Evolutionary conservation across 495 filamentous ascomycete genomes (phyloP), one percentile per base, ranked within the genome.

Genomic region (Penicillium goetzii): DNA sequence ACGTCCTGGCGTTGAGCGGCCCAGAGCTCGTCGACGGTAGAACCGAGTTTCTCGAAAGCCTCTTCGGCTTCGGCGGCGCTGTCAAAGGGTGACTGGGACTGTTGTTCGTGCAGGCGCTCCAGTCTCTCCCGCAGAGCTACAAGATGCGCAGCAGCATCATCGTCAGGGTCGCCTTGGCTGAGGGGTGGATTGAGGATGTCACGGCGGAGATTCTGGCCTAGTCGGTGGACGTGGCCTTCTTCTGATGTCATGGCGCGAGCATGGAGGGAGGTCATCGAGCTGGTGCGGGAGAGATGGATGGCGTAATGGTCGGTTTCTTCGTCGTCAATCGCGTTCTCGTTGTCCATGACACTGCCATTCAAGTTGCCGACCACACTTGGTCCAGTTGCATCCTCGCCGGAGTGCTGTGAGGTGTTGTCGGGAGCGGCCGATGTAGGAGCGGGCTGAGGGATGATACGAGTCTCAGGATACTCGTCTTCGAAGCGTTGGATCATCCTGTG

Each of bases 401-500:
- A 69, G 64, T 81, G 71, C 33, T 78, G 78, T 11, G 75, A 81
- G 61, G 63, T 71, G 56, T 66, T 73, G n/a, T 80, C 78, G 7
- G 67, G 70, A 8, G 58, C 58, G 33, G 62, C 23, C 12, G 68
- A 69, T 17, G 62, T 5, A 10, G 72, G 61, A n/a, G 71, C 58
- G 21, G 64, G 25, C 41, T 61, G 73, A 17, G 77, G 62, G 12
- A 52, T 32, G 15, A 93, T 75, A 15, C 92, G 87, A 2, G 89
- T 94, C 70, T 98, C 95, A 12, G 95, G 95, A 69, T 92, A 99
- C 76, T 97, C 93, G 68, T 94, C 88, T 71, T 98, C 95, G 64
- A 99, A 99, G 21, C 95, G 91, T 69, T 90, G 86, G 71, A 98
- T 97, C 79, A 99, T 97, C 64, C 87, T 86, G 63, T 91, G 85